Evolutionary conservation across 306 rosid species (phyloP).

Genomic region (Citrullus amarus): DNA sequence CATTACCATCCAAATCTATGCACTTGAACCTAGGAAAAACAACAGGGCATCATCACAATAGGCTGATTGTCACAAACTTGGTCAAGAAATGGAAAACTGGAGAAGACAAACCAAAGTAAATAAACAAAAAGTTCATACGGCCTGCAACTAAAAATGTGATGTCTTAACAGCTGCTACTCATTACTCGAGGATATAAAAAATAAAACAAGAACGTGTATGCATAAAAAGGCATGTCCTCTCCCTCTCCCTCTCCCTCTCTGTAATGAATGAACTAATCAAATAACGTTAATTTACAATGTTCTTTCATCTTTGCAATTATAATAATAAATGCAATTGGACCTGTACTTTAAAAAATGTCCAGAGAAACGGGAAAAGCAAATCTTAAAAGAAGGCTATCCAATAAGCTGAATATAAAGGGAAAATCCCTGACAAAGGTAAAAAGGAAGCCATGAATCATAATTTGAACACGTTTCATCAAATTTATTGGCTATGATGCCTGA

Average conservation of each 20-base stretch:
- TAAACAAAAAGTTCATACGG: not conserved
- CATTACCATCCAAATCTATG: conserved; percentile 95
- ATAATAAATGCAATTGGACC: not conserved
- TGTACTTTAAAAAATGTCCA: not conserved
- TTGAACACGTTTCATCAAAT: not conserved
- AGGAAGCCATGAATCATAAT: not conserved
- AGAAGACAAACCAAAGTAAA: not conserved
- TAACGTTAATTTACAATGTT: not conserved
- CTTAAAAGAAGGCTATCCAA: not conserved
- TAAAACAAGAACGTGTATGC: not conserved
- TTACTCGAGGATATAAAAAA: not conserved
- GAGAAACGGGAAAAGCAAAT: not conserved
- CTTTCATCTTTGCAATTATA: not conserved
- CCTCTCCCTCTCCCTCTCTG: not conserved
- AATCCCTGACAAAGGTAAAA: not conserved
- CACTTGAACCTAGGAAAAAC: conserved; percentile 79
- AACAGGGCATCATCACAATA: not conserved
- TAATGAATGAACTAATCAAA: not conserved
- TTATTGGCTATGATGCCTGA: not conserved
- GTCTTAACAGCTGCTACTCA: not conserved
- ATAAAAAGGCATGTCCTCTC: not conserved
- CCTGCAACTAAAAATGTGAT: not conserved
- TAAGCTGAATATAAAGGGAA: not conserved
- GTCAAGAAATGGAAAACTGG: not conserved
- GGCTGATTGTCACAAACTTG: not conserved